phyloP scores from a whole-genome alignment of 805 yeast species.

The Barnettozyma sucrosica region DNA sequence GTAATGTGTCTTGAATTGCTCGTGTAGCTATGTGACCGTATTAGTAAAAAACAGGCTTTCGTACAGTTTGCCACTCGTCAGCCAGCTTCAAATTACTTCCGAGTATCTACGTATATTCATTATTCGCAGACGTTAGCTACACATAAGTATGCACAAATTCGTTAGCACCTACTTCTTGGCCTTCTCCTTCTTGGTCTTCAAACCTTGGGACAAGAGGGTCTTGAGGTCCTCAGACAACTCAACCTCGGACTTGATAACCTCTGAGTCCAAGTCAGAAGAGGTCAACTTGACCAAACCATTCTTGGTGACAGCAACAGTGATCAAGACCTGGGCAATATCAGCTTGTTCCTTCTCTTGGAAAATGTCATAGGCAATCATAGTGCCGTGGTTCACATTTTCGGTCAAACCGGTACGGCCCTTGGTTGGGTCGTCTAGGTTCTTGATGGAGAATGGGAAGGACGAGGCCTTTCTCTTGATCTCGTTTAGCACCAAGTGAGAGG shows the following conservation, averaged over 20 bases:
- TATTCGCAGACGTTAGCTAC: not conserved
- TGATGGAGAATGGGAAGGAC: slow-evolving; percentile 64
- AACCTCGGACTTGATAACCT: slow-evolving; percentile 50
- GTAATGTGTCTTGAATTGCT: too few species aligned
- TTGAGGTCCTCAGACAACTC: slow-evolving; percentile 43
- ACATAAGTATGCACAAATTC: not conserved
- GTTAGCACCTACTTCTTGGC: slow-evolving; percentile 28
- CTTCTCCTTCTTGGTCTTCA: slow-evolving; percentile 48
- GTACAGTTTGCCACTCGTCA: too few species aligned
- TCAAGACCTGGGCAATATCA: slow-evolving; percentile 62
- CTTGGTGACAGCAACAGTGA: slow-evolving; percentile 71
- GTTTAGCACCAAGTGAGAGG: slow-evolving; percentile 59
- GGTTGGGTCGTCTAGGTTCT: slow-evolving; percentile 61
- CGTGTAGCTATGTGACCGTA: too few species aligned
- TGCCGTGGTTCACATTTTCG: slow-evolving; percentile 64
- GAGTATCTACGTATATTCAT: not conserved
- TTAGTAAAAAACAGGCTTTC: too few species aligned
- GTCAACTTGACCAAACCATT: slow-evolving; percentile 65
- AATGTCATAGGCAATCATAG: slow-evolving; percentile 63
- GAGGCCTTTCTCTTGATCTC: slow-evolving; percentile 64
- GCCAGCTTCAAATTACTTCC: too few species aligned
- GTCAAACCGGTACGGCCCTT: slow-evolving; percentile 69
- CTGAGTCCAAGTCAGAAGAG: slow-evolving; percentile 44
- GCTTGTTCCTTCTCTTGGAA: slow-evolving; percentile 62
- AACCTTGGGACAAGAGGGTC: slow-evolving; percentile 41